A percentile compares a stretch with the other conserved stretches of the same genome.
These are phyloP conservation scores for Spathaspora gorwiae DNA, from an alignment of 805 yeast genomes.

Conservation along the genomic window DNA sequence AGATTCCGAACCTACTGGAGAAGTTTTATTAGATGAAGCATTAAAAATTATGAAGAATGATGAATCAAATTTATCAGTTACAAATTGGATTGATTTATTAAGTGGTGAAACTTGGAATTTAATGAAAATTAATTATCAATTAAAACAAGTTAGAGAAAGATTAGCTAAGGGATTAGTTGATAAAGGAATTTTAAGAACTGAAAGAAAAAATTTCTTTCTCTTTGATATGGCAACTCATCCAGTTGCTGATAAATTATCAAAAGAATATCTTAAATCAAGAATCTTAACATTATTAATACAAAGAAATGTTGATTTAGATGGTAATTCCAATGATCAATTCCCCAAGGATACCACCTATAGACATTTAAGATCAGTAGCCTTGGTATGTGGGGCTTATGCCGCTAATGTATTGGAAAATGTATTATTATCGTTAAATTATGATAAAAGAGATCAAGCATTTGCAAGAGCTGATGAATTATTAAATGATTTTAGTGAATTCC, in stretches of 20 bases:
- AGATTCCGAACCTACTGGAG: slow-evolving; percentile 87
- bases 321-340: slow-evolving; percentile 49
- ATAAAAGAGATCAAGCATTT: slow-evolving; percentile 87
- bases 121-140: slow-evolving; percentile 88
- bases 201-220: slow-evolving; percentile 85
- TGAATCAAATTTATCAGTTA: slow-evolving; percentile 70
- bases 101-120: slow-evolving; percentile 98
- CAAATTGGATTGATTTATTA: slow-evolving; percentile 89
- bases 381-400: slow-evolving; percentile 87
- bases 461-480: slow-evolving; percentile 91
- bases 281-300: slow-evolving; percentile 65
- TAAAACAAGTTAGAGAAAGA: slow-evolving; percentile 95
- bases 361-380: slow-evolving; percentile 70
- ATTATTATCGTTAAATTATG: slow-evolving; percentile 69
- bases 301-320: slow-evolving; percentile 55
- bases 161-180: slow-evolving; percentile 95
- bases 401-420: slow-evolving; percentile 95
- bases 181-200: slow-evolving; percentile 93
- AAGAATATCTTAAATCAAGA: slow-evolving; percentile 74
- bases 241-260: slow-evolving; percentile 77
- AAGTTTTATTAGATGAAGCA: slow-evolving; percentile 90
- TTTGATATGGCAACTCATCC: slow-evolving; percentile 99
- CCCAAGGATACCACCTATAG: slow-evolving; percentile 65
- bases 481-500: slow-evolving; percentile 77
- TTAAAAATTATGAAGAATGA: slow-evolving; percentile 83